A percentile compares a stretch with the other conserved stretches of the same genome.
These are phyloP conservation scores for Xylaria sp. DNA, from an alignment of 2,329 filamentous ascomycete species.

Conservation along the genomic window DNA sequence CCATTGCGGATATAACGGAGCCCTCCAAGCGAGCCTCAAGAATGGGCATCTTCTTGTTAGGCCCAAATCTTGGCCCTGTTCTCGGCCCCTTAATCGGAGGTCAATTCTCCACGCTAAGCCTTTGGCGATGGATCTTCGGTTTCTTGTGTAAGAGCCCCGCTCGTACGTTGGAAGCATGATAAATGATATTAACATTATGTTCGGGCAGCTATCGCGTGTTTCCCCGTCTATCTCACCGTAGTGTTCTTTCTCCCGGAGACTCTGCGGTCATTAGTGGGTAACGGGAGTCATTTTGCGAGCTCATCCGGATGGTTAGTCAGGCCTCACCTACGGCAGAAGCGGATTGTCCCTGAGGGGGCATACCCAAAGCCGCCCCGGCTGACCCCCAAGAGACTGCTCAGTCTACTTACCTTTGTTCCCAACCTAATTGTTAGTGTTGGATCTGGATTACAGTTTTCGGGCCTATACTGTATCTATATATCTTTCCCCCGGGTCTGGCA, in stretches of 20 bases:
- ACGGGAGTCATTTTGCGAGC: conserved; percentile 49
- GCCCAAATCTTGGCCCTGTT: conserved; percentile 57
- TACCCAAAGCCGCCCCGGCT: conserved; percentile 30
- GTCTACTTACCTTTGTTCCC: conserved; percentile 42
- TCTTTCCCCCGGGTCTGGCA: conserved; percentile 34
- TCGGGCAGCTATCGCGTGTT: conserved; percentile 45
- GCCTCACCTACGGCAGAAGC: conserved; percentile 29
- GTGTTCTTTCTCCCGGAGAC: conserved; percentile 58
- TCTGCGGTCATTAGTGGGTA: conserved; percentile 57
- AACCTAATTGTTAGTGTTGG: conserved; percentile 33
- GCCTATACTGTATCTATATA: conserved; percentile 33
- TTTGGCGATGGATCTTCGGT: conserved; percentile 59
- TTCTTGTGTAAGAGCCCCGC: conserved; percentile 48
- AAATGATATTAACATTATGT: conserved; percentile 24
- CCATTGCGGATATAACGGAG: conserved; percentile 56
- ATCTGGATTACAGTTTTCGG: conserved; percentile 31
- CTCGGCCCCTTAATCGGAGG: conserved; percentile 58
- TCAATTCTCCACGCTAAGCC: conserved; percentile 49
- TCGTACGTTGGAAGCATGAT: conserved; percentile 51
- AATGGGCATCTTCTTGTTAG: conserved; percentile 57
- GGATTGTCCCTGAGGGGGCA: conserved; percentile 24
- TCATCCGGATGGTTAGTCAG: conserved; percentile 27
- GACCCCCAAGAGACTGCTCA: conserved; percentile 27
- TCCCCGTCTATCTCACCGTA: conserved; percentile 47
- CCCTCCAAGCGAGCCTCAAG: conserved; percentile 54